A percentile compares a stretch with the other conserved stretches of the same genome.
Evolutionary conservation across 352 stramenopile genomes (phyloP).

Genomic region (Globisporangium parvum): DNA sequence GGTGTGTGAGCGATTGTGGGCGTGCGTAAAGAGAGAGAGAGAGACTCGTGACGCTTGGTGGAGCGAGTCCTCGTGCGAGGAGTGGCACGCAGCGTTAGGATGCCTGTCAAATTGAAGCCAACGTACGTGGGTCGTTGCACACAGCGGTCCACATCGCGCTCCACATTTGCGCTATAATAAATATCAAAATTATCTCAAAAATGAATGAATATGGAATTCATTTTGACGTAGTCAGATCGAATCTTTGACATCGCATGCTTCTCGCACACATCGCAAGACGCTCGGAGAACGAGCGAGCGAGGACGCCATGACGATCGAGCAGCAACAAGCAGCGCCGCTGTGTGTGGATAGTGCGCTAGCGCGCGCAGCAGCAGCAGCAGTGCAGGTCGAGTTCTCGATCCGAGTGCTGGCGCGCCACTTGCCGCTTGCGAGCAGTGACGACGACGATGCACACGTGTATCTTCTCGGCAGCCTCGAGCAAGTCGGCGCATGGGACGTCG

Average conservation of each 20-base stretch:
- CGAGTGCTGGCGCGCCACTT: constrained; percentile 23
- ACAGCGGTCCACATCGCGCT: no score
- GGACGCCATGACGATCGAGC: no score
- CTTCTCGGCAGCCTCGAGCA: constrained; percentile 44
- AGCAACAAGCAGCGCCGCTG: no score
- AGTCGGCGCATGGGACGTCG: constrained; percentile 57
- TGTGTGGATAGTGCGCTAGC: no score
- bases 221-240: not conserved
- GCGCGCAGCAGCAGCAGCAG: not conserved
- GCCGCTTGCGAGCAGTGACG: not conserved
- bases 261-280: not conserved
- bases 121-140: no score
- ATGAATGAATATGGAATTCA: no score
- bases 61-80: no score
- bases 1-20: constrained; percentile 8
- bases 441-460: constrained; percentile 30
- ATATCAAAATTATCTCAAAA: no score
- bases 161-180: not conserved
- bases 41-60: no score
- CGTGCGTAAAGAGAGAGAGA: no score
- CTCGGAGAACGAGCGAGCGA: not conserved
- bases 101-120: no score
- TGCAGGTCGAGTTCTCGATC: constrained; percentile 26
- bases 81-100: no score
- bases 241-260: not conserved